phyloP scores from a whole-genome alignment of 2,329 filamentous ascomycete species.

The Penicillium rolfsii region DNA sequence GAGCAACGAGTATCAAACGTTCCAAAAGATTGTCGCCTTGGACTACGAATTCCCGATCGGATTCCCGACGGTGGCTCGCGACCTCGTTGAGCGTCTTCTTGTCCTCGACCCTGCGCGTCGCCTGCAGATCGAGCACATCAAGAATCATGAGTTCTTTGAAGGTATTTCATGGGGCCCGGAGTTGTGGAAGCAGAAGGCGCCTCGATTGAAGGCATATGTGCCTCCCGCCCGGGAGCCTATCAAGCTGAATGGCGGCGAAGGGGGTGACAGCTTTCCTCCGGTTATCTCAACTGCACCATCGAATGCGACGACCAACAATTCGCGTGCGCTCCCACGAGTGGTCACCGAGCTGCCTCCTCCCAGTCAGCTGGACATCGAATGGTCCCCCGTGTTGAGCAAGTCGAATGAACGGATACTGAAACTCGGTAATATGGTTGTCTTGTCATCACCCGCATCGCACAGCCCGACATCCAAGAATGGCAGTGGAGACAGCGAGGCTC shows the following conservation, averaged over 20 bases:
- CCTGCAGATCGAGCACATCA: constrained; percentile 92
- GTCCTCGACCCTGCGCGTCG: constrained; percentile 84
- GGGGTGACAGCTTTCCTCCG: constrained; percentile 48
- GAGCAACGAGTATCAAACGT: constrained; percentile 92
- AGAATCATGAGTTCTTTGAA: constrained; percentile 93
- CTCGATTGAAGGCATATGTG: constrained; percentile 80
- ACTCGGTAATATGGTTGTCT: constrained; percentile 85
- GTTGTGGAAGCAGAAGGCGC: constrained; percentile 88
- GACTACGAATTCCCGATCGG: constrained; percentile 92
- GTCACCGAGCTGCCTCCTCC: constrained; percentile 97
- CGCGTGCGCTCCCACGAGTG: constrained; percentile 72
- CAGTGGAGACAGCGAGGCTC: constrained; percentile 64
- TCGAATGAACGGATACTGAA: constrained; percentile 94
- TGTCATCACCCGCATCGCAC: constrained; percentile 75
- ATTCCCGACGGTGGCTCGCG: constrained; percentile 82
- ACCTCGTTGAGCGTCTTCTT: constrained; percentile 86
- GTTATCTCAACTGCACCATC: constrained; percentile 46
- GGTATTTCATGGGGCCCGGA: constrained; percentile 80
- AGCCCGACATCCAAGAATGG: constrained; percentile 72
- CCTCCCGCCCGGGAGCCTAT: constrained; percentile 78
- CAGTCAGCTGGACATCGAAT: constrained; percentile 95
- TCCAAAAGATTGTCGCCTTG: constrained; percentile 94
- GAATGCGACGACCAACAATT: constrained; percentile 46
- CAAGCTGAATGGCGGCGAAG: constrained; percentile 65
- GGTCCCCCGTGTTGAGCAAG: constrained; percentile 91